A percentile compares a stretch with the other conserved stretches of the same genome.
Evolutionary conservation across 2,329 filamentous ascomycete genomes (phyloP).

Genomic region (Cladophialophora yegresii): DNA sequence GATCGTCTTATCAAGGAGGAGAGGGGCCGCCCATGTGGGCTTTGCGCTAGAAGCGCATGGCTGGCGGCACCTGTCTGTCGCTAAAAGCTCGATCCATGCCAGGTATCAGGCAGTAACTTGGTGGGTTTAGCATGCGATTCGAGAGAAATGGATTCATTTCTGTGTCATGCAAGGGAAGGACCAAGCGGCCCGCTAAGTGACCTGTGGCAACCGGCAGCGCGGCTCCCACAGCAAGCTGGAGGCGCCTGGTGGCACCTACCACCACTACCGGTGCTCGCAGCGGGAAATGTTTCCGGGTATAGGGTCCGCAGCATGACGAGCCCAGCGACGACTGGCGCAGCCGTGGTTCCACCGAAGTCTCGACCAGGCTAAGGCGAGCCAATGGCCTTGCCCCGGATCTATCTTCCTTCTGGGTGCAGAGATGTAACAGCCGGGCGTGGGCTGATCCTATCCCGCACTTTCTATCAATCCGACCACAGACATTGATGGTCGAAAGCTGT

Average conservation of each 20-base stretch:
- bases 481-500: background rate
- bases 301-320: background rate
- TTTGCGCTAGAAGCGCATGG: background rate
- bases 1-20: background rate
- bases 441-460: background rate
- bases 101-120: background rate
- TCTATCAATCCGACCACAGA: background rate
- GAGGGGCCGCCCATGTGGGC: too few relatives aligned
- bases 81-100: too few relatives aligned
- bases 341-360: background rate
- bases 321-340: background rate
- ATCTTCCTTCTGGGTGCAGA: background rate
- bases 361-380: background rate
- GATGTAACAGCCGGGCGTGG: background rate
- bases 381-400: background rate
- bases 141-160: background rate
- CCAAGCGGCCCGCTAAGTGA: background rate
- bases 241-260: background rate
- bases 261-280: background rate
- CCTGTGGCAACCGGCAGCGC: background rate
- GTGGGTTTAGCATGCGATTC: too few relatives aligned
- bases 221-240: background rate
- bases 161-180: background rate
- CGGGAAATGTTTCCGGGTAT: slow-evolving; percentile 3
- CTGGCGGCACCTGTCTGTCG: background rate